Evolutionary conservation across 208 protist species (phyloP).

Genomic region (Novymonas esmeraldas): DNA sequence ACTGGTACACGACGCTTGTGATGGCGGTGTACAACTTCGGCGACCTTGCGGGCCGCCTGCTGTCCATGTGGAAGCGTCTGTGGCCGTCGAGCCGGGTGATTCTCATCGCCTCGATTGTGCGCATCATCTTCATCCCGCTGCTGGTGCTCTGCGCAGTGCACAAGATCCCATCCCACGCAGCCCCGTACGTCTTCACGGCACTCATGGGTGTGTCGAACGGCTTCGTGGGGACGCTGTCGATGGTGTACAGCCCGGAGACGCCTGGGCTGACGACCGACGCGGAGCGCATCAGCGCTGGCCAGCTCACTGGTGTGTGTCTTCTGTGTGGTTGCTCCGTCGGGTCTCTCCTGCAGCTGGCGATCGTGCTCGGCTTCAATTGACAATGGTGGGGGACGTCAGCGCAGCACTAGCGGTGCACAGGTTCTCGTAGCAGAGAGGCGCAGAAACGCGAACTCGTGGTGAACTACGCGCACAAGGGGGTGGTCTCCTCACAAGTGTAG

Average conservation of each 20-base stretch:
- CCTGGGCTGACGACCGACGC: conserved; percentile 45
- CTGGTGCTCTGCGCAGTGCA: conserved; percentile 69
- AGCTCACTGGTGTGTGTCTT: conserved; percentile 57
- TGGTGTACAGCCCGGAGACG: conserved; percentile 73
- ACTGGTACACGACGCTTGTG: conserved; percentile 77
- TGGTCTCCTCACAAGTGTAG: too few relatives aligned
- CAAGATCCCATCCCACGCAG: conserved; percentile 52
- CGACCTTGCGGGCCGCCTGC: conserved; percentile 60
- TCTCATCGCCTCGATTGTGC: conserved; percentile 38
- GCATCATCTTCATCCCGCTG: conserved; percentile 73
- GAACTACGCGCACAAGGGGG: too few relatives aligned
- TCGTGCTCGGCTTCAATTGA: conserved; percentile 40
- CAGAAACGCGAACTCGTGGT: too few relatives aligned
- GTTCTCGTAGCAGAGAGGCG: too few relatives aligned
- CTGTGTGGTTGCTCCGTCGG: conserved; percentile 64
- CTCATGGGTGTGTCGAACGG: conserved; percentile 72
- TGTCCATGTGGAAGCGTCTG: conserved; percentile 48
- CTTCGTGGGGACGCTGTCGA: conserved; percentile 72
- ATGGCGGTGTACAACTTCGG: conserved; percentile 75
- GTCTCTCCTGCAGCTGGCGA: conserved; percentile 66
- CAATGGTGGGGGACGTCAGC: too few relatives aligned
- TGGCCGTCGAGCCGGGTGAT: conserved; percentile 47
- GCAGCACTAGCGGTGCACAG: too few relatives aligned
- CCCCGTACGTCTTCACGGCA: conserved; percentile 56
- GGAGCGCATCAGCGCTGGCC: conserved; percentile 64